These are phyloP conservation scores for Fusarium sp. DNA, from an alignment of 2,329 filamentous ascomycete species.

Conservation along the genomic window DNA sequence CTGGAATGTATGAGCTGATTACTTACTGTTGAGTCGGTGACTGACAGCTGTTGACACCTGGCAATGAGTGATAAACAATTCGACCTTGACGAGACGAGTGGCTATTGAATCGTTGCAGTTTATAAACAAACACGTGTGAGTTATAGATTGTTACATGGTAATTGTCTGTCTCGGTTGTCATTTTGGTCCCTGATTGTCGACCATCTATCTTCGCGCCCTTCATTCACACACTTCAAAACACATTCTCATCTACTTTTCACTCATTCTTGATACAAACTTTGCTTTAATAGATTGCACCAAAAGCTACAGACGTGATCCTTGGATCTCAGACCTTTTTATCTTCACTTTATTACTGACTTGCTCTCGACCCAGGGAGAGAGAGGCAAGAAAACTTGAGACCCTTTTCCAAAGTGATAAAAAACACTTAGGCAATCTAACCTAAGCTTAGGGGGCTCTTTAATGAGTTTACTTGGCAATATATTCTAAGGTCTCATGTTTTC, in stretches of 20 bases:
- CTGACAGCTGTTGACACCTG: background rate
- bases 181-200: background rate
- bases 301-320: background rate
- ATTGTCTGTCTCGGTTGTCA: background rate
- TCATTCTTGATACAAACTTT: background rate
- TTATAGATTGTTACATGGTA: background rate
- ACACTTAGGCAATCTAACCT: too few relatives aligned
- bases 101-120: background rate
- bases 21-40: background rate
- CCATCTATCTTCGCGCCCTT: background rate
- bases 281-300: background rate
- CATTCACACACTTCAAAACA: background rate
- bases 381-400: too few relatives aligned
- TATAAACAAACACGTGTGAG: background rate
- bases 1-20: background rate
- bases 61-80: background rate
- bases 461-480: too few relatives aligned
- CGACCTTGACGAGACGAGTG: background rate
- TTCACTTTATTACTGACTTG: background rate
- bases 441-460: too few relatives aligned
- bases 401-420: too few relatives aligned
- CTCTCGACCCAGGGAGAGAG: background rate
- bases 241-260: background rate
- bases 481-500: too few relatives aligned
- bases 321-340: background rate